Conservation (phyloP, 139 green algal genomes). For the Desmodesmus armatus region DNA sequence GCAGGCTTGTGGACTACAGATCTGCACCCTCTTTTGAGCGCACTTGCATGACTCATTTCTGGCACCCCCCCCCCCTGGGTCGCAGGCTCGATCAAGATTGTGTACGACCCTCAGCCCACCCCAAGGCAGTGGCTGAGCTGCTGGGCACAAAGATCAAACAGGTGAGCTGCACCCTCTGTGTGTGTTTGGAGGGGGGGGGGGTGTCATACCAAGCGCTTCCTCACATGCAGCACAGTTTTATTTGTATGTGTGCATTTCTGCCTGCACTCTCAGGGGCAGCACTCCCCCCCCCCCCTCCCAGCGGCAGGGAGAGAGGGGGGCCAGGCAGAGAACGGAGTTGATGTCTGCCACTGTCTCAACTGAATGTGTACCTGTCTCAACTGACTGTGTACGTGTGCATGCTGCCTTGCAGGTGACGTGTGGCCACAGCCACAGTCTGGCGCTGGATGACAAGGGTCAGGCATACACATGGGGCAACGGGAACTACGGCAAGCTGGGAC, state of each 20-base stretch:
- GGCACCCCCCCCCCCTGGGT: background rate
- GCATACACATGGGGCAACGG: slow-evolving; percentile 88
- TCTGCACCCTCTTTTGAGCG: too few relatives aligned
- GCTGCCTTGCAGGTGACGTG: slow-evolving; percentile 78
- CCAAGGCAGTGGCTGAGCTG: slow-evolving; percentile 76
- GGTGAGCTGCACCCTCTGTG: background rate
- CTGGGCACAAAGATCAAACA: slow-evolving; percentile 57
- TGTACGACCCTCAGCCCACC: slow-evolving; percentile 87
- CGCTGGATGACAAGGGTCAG: slow-evolving; percentile 64
- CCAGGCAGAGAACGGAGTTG: background rate
- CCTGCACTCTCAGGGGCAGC: too few relatives aligned
- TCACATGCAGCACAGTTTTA: too few relatives aligned
- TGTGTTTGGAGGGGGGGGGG: background rate
- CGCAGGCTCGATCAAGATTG: slow-evolving; percentile 87
- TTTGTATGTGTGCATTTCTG: too few relatives aligned
- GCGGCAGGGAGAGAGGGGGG: background rate
- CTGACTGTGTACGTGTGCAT: background rate
- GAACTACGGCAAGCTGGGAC: slow-evolving; percentile 91
- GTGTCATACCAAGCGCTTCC: too few relatives aligned
- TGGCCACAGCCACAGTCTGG: slow-evolving; percentile 89
- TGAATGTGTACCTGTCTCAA: background rate
- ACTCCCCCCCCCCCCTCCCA: too few relatives aligned
- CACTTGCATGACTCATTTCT: too few relatives aligned
- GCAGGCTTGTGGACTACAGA: too few relatives aligned
- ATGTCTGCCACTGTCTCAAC: background rate